Base-by-base conservation (phyloP, 352 stramenopile species). In the Phytophthora hybrid region DNA sequence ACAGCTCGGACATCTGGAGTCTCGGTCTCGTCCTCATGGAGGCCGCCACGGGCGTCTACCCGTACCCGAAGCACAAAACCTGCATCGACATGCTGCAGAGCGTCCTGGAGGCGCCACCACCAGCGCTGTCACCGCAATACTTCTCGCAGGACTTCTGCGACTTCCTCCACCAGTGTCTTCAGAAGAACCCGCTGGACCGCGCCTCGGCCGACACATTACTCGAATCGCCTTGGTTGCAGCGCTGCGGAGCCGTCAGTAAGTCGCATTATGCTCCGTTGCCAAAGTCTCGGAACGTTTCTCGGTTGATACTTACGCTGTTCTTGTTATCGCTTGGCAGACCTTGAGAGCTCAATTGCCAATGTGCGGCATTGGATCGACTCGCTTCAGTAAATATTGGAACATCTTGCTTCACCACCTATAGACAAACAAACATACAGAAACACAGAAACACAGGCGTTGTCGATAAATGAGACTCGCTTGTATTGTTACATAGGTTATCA, bases 1-100 rank as follows among this genome's bases (percentile, higher is more conserved):
- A 95, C 79, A 92, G 84, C 53, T 96, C 85, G 47, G 95, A 98
- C 74, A 93, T 98, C 55, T 98, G 95, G 94, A 96, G 91, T 73
- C 89, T 98, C 37, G 95, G 95, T 2, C 93, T 96, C 72, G 84
- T 98, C 47, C 79, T 98, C 44, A 89, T 99, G 69, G 93, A 99
- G 78, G 89, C 90, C 11, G 83, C 91, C 21, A 95, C 89, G 19
- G 95, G 94, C 60, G 78, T 96, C 23, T 97, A 90, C 63, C 95
- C 94, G 47, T 99, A 98, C 73, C 77, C 81, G 41, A 91, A 92
- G 68, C 83, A 92, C 74, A 83, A 84, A 52, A 93, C 83, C 26
- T 89, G 81, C 63, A 96, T 98, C 67, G 92, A 95, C 52, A 91
- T 94, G 87, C 82, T 95, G 68, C 88, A 95, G 71, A 91, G 74